Base-by-base conservation (phyloP, 176 grass and related monocot species). In the Tillandsia fasciculata region DNA sequence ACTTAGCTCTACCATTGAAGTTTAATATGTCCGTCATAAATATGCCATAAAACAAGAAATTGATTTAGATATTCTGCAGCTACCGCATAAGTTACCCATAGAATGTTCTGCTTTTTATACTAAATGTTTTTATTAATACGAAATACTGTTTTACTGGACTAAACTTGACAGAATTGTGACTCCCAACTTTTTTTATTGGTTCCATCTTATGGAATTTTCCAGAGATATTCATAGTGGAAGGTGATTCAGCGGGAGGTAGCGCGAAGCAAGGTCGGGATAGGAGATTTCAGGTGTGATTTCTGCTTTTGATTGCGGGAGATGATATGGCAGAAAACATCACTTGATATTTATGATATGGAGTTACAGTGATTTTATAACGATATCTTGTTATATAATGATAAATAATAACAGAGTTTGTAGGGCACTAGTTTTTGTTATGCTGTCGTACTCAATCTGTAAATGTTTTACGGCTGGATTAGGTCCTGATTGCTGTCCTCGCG, bases 191-290 rank as follows among this genome's bases (percentile, higher is more conserved):
- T 63, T 67, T 77, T 86, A 10, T 64, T 81, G 24, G 64, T 70
- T 24, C 23, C 24, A 33, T 23, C 69, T 74, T 74, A 18, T 49
- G 3, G 71, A 84, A 70, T 75, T 80, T 83, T 85, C 23, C 82
- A 99, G 94, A 99, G 72, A 99, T 99, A 80, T 99, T 99, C 72
- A 93, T 93, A 64, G 94, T 99, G 74, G 94, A 99, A 87, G 94
- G 94, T 70, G 94, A 93, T 83, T 99, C 94, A 26, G 94, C 94
- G 33, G 94, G 94, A 13, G 94, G 94, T 67, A 99, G 94, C 77
- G 86, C 94, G 70, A 99, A 99, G 58, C 94, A 99, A 84, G 94
- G 94, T 5, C 94, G 89, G 15, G 94, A 99, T 78, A 89, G 94
- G 72, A 90, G 54, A 82, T 99, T 90, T 87, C 94, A 99, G 94